Base-by-base conservation (phyloP, 1,284 basidiomycete genomes). In the Papiliotrema flavescens region DNA sequence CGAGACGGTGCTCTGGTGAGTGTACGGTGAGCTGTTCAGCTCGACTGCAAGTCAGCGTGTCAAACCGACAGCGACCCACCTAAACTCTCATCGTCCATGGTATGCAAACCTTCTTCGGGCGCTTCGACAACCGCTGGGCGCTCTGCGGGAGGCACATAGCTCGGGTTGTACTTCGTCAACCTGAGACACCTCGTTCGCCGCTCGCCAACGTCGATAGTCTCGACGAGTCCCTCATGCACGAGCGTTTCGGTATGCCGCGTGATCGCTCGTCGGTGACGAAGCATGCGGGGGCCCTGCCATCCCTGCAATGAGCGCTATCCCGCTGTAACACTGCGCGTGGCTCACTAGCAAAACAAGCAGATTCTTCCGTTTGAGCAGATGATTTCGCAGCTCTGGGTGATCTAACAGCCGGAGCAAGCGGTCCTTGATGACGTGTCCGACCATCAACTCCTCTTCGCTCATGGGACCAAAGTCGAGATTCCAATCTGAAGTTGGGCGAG, bases 81-180 rank as follows among this genome's bases (percentile, higher is more conserved):
- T 11, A 49, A 19, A 13, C 8, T 15, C 8, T 23, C 20, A 20
- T 49, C 37, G 19, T 49, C 34, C 20, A 40, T 40, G 17, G 24
- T 39, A 15, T 40, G n/a, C 17, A 39, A 19, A 11, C 22, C 36
- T 5, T 28, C 45, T 11, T 47, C 45, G 23, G 9, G 15, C 15
- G 34, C 28, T 8, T n/a, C 26, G 15, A n/a, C 8, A 4, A 23
- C 15, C 8, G 9, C 19, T 4, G 45, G 15, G 13, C 24, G 20
- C 24, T 14, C 17, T 8, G 40, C 13, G n/a, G 24, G 37, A 19
- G 39, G 26, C 13, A 32, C 35, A 19, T 28, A 46, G 28, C 69
- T 62, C 7, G 69, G 65, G 52, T 70, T 69, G 60, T 68, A 75
- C 52, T 74, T 75, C 15, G 63, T 62, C 42, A 74, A 52, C 11